Percentiles rank a stretch among this genome's conserved stretches.
phyloP scores from a whole-genome alignment of 2,329 filamentous ascomycete species.

The Tolypocladium album region DNA sequence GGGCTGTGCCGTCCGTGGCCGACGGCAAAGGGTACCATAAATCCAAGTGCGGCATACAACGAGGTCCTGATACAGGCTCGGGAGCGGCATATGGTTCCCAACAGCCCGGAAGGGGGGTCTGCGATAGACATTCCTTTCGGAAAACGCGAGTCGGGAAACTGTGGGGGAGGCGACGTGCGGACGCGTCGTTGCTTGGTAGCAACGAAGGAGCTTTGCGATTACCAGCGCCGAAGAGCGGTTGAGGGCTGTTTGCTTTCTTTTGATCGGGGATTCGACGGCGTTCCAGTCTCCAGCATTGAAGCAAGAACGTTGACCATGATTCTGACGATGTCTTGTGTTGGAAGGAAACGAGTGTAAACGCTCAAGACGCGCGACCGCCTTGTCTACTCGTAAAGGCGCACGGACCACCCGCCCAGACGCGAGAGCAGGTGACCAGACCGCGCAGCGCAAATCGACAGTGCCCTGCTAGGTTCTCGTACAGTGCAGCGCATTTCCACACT shows the following conservation, averaged over 20 bases:
- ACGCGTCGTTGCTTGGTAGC: constrained; percentile 7
- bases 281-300: neutral
- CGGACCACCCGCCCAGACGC: constrained; percentile 7
- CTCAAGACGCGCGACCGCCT: neutral
- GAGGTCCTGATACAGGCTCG: constrained; percentile 50
- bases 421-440: constrained; percentile 16
- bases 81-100: constrained; percentile 42
- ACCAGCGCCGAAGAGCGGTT: constrained; percentile 7
- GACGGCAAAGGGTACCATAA: constrained; percentile 24
- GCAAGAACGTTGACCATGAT: neutral
- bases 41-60: constrained; percentile 36
- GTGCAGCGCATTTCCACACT: neutral
- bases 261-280: neutral
- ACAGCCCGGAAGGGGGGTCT: constrained; percentile 28
- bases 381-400: neutral
- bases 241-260: neutral
- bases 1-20: constrained; percentile 26
- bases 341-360: neutral
- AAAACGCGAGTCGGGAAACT: constrained; percentile 70
- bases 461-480: neutral
- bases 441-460: neutral
- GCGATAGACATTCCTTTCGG: constrained; percentile 52
- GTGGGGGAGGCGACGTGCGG: constrained; percentile 64
- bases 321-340: neutral
- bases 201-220: constrained; percentile 35